Evolutionary conservation across 2,329 filamentous ascomycete genomes (phyloP).

Genomic region (Cladophialophora bantiana): DNA sequence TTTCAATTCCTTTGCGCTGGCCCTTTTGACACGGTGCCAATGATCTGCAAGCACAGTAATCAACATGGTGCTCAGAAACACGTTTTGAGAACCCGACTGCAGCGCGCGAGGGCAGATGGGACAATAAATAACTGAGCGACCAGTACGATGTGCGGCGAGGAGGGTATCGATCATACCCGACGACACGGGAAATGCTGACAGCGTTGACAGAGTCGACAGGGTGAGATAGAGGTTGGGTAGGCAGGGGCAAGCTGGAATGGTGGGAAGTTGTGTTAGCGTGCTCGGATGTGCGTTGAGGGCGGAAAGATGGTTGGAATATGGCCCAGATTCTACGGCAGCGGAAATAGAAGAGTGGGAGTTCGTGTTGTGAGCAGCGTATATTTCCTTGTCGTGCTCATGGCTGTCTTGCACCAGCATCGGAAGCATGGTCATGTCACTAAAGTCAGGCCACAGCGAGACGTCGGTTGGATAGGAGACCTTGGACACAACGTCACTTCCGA

Average conservation of each 20-base stretch:
- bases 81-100: constrained; percentile 53
- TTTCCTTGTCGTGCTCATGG: constrained; percentile 21
- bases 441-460: constrained; percentile 51
- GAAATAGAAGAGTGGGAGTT: constrained; percentile 11
- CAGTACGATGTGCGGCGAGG: constrained; percentile 52
- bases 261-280: constrained; percentile 31
- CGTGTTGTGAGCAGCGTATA: neutral
- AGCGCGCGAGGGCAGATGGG: constrained; percentile 51
- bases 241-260: constrained; percentile 39
- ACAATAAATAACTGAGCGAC: constrained; percentile 52
- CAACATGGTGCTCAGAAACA: constrained; percentile 55
- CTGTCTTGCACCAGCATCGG: constrained; percentile 35
- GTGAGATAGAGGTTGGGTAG: constrained; percentile 49
- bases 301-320: constrained; percentile 4
- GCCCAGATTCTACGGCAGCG: neutral
- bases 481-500: constrained; percentile 12
- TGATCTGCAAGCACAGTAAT: constrained; percentile 54
- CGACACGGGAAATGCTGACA: constrained; percentile 52
- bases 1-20: constrained; percentile 48
- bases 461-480: constrained; percentile 42
- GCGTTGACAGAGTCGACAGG: constrained; percentile 41
- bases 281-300: constrained; percentile 22
- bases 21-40: constrained; percentile 51
- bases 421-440: constrained; percentile 44
- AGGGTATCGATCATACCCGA: constrained; percentile 53